Percentiles rank a stretch among this genome's conserved stretches.
Evolutionary conservation across 139 green algal genomes (phyloP).

Genomic region (Closterium sp.): DNA sequence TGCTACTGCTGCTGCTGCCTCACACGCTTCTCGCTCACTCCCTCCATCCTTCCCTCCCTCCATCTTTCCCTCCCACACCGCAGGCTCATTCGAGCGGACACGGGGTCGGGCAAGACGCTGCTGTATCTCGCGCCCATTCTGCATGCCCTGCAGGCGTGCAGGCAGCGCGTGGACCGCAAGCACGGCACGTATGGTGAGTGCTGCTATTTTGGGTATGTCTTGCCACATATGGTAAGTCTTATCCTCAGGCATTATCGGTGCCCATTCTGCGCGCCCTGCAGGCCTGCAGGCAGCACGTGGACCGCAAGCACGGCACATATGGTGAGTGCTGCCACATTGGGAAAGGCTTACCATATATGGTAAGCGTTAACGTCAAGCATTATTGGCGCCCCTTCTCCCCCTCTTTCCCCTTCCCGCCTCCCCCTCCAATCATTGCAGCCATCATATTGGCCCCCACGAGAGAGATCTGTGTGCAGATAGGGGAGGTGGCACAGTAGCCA

Average conservation of each 20-base stretch:
- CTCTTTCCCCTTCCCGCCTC: too few relatives aligned
- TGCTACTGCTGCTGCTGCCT: slow-evolving; percentile 50
- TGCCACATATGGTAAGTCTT: too few relatives aligned
- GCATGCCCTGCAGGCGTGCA: slow-evolving; percentile 58
- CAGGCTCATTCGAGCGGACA: slow-evolving; percentile 50
- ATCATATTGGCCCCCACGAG: slow-evolving; percentile 81
- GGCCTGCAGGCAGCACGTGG: slow-evolving; percentile 9
- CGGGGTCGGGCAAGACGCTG: slow-evolving; percentile 88
- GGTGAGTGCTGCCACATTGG: neutral
- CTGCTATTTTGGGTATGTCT: too few relatives aligned
- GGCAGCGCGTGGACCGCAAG: neutral
- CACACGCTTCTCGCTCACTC: too few relatives aligned
- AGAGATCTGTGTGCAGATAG: too few relatives aligned
- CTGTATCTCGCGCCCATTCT: slow-evolving; percentile 82
- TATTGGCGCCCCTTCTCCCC: too few relatives aligned
- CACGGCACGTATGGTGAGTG: slow-evolving; percentile 52
- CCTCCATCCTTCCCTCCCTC: too few relatives aligned
- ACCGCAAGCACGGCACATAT: slow-evolving; percentile 43
- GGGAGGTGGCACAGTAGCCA: slow-evolving; percentile 43
- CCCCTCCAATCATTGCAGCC: slow-evolving; percentile 39
- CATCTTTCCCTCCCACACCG: neutral
- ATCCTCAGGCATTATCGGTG: too few relatives aligned
- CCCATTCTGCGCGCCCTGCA: slow-evolving; percentile 62
- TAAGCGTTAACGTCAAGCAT: too few relatives aligned
- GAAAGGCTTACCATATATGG: too few relatives aligned